phyloP scores from a whole-genome alignment of 1,284 basidiomycete species.

The Ustilago sp. region DNA sequence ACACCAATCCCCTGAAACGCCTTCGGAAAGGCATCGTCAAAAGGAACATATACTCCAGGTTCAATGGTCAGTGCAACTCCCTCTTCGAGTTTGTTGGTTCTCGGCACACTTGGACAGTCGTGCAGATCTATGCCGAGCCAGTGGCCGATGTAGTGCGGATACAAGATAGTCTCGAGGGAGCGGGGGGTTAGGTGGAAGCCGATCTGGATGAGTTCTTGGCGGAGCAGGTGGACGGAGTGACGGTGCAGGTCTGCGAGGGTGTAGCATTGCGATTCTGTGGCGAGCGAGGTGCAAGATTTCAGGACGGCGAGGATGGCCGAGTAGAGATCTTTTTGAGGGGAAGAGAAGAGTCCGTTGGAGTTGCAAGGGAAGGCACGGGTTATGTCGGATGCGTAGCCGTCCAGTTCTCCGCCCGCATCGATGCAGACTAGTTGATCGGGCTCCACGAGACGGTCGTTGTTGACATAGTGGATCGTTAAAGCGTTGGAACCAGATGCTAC shows the following conservation, averaged over 20 bases:
- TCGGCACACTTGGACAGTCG: slow-evolving; percentile 60
- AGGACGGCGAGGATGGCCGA: slow-evolving; percentile 82
- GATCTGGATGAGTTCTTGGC: slow-evolving; percentile 81
- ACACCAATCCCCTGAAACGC: slow-evolving; percentile 66
- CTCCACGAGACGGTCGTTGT: slow-evolving; percentile 58
- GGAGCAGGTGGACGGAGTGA: slow-evolving; percentile 78
- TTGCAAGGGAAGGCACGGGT: slow-evolving; percentile 88
- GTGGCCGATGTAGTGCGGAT: slow-evolving; percentile 88
- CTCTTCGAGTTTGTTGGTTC: slow-evolving; percentile 51
- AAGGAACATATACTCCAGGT: slow-evolving; percentile 66
- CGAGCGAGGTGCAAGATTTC: slow-evolving; percentile 75
- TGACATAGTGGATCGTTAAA: slow-evolving; percentile 64
- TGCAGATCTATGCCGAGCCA: slow-evolving; percentile 79
- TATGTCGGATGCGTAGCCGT: slow-evolving; percentile 95
- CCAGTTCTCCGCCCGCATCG: slow-evolving; percentile 71
- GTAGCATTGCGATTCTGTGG: slow-evolving; percentile 73
- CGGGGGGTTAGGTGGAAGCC: slow-evolving; percentile 78
- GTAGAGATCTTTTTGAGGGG: slow-evolving; percentile 88
- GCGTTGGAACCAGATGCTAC: slow-evolving; percentile 64
- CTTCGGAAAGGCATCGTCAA: slow-evolving; percentile 57
- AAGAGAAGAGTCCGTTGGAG: slow-evolving; percentile 74
- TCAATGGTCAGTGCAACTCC: slow-evolving; percentile 67
- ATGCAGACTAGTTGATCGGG: slow-evolving; percentile 62
- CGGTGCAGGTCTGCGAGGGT: slow-evolving; percentile 84
- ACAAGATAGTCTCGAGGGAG: slow-evolving; percentile 79